Percentiles rank a stretch among this genome's conserved stretches.
These are phyloP conservation scores for Cordyceps militaris DNA, from an alignment of 2,329 filamentous ascomycete genomes.

Conservation along the genomic window DNA sequence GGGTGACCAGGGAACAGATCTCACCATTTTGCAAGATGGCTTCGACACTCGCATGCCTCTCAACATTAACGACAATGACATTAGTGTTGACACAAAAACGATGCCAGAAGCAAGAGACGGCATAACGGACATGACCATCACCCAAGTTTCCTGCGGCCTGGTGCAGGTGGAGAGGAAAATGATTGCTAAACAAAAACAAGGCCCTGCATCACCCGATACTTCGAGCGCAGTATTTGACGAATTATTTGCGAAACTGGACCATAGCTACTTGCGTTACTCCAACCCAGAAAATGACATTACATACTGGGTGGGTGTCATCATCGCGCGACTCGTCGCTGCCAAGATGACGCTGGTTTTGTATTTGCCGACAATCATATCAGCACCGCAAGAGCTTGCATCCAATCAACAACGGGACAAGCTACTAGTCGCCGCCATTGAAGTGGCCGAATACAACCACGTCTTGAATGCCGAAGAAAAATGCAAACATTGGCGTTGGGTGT, in stretches of 20 bases:
- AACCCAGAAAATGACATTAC: constrained; percentile 24
- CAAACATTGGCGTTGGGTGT: constrained; percentile 51
- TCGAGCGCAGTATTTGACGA: constrained; percentile 38
- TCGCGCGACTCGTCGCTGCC: constrained; percentile 41
- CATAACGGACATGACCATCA: constrained; percentile 45
- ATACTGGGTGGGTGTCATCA: constrained; percentile 31
- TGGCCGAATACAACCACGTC: constrained; percentile 49
- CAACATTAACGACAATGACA: constrained; percentile 51
- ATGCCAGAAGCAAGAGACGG: constrained; percentile 41
- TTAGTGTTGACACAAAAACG: constrained; percentile 39
- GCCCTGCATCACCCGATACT: constrained; percentile 28
- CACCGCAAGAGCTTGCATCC: constrained; percentile 29
- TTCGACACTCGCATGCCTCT: constrained; percentile 49
- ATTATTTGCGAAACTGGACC: constrained; percentile 36
- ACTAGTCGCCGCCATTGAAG: constrained; percentile 44
- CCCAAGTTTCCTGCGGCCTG: constrained; percentile 31
- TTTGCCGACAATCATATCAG: constrained; percentile 42
- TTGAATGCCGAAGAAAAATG: constrained; percentile 43
- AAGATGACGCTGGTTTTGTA: constrained; percentile 50
- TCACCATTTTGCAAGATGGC: constrained; percentile 36
- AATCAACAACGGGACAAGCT: constrained; percentile 36
- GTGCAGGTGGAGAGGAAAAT: constrained; percentile 31
- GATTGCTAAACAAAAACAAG: constrained; percentile 25
- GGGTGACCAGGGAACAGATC: constrained; percentile 50
- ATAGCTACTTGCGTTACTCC: constrained; percentile 35